Conservation (phyloP, 345 rosid species). For the Sonneratia caseolaris region DNA sequence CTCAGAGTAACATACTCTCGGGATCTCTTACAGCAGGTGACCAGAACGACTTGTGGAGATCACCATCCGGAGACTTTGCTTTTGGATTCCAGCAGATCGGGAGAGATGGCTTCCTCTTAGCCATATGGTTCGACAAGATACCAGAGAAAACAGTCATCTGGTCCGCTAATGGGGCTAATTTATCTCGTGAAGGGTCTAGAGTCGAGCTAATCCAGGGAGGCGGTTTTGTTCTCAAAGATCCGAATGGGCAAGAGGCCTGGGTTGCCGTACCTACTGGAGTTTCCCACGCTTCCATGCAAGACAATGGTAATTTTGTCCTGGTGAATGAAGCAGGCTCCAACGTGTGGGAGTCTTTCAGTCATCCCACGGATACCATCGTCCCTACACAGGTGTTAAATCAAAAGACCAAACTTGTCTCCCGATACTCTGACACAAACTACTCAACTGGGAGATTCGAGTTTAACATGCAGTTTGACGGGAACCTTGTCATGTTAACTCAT, state of each 20-base stretch:
- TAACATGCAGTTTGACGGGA: constrained; percentile 20
- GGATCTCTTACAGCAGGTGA: constrained; percentile 22
- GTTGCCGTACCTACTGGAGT: neutral
- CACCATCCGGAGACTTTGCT: constrained; percentile 33
- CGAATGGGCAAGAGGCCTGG: constrained; percentile 6
- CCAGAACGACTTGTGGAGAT: constrained; percentile 20
- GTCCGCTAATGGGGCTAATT: constrained; percentile 27
- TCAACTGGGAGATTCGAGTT: constrained; percentile 30
- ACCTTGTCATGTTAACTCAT: constrained; percentile 20
- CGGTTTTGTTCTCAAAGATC: constrained; percentile 16
- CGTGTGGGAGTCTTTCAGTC: constrained; percentile 39
- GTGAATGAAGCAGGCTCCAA: neutral
- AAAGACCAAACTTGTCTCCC: constrained; percentile 14
- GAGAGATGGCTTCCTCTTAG: constrained; percentile 16
- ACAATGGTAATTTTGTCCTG: constrained; percentile 25
- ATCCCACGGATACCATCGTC: constrained; percentile 47
- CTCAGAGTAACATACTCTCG: constrained; percentile 15
- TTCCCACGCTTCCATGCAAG: constrained; percentile 7
- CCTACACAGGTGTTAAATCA: constrained; percentile 31
- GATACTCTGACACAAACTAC: constrained; percentile 19
- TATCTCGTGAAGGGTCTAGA: constrained; percentile 19
- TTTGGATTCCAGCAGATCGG: constrained; percentile 25
- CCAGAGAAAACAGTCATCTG: constrained; percentile 30
- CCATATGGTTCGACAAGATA: constrained; percentile 34
- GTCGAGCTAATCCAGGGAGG: constrained; percentile 12